Base-by-base conservation (phyloP, 2,329 filamentous ascomycete genomes). In the Penicillium sp. region DNA sequence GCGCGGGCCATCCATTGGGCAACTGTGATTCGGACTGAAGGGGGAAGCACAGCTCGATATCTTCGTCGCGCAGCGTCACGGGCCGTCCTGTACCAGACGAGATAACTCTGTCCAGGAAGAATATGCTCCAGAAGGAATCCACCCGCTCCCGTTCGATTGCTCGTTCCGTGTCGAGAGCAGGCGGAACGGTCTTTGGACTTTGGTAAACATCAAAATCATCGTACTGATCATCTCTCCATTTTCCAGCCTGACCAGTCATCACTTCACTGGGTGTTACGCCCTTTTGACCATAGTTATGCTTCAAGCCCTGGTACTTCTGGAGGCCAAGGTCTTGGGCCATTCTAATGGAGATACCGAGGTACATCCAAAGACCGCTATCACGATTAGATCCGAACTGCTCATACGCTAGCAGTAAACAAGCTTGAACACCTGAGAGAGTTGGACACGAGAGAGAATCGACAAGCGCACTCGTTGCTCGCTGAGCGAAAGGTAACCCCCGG, bases 301-400 rank as follows among this genome's bases (percentile, higher is more conserved):
- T 80, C 38, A 95, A 79, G 0, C 90, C 90, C 58, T 92, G 86
- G 15, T 88, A 79, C 58, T 91, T 95, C 61, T 93, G 89, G 58
- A 95, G 78, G 0, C 91, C 90, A 9, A 95, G 73, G 65, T 91
- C 87, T 54, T 89, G 83, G 0, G 87, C 87, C 84, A 91, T 88
- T 4, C 90, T 85, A 54, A 95, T 95, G 0, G 90, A 87, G 47
- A 93, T 86, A 0, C 90, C 91, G 1, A 95, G 78, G 66, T 95
- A 95, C 90, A 95, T 95, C 90, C 91, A 96, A 6, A 96, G 72
- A 0, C 90, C 89, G 68, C 90, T 95, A 65, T 95, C 91, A 62
- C 92, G 89, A 59, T 90, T 89, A 10, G 89, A 88, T 1, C 90
- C 91, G 61, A 96, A 95, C 41, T 92, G 87, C 60, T 95, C 90